These are phyloP conservation scores for Persicaria tinctoria DNA, from an alignment of 148 eudicot species.

Conservation along the genomic window DNA sequence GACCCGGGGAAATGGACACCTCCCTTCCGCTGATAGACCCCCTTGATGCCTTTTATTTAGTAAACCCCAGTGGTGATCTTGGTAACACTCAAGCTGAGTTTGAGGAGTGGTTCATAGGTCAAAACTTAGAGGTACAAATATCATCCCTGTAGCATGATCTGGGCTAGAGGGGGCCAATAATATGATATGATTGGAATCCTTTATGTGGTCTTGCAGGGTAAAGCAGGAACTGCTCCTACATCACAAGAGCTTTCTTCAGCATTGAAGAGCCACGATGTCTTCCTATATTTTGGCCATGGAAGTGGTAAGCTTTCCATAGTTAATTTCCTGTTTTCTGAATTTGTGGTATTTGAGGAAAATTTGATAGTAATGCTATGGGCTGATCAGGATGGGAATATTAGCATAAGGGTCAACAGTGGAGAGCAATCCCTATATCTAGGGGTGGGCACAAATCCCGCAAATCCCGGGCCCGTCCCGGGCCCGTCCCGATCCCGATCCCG, in stretches of 20 bases:
- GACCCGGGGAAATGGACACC: constrained; percentile 20
- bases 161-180: neutral
- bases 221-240: constrained; percentile 60
- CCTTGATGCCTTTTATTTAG: constrained; percentile 78
- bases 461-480: too few relatives aligned
- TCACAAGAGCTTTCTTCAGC: constrained; percentile 61
- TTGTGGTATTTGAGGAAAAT: too few relatives aligned
- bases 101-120: constrained; percentile 75
- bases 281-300: constrained; percentile 91
- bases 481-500: too few relatives aligned
- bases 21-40: constrained; percentile 80
- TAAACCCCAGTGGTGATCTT: constrained; percentile 96
- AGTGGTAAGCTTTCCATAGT: constrained; percentile 46
- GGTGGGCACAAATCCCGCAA: too few relatives aligned
- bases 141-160: neutral
- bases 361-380: neutral
- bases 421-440: constrained; percentile 1
- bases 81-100: constrained; percentile 63
- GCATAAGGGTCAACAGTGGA: neutral
- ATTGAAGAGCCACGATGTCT: constrained; percentile 68
- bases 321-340: neutral
- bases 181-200: constrained; percentile 1
- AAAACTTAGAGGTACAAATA: constrained; percentile 57
- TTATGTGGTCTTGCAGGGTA: constrained; percentile 48
- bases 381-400: neutral